Conservation (phyloP, 345 rosid genomes). For the Acer yangbiense region DNA sequence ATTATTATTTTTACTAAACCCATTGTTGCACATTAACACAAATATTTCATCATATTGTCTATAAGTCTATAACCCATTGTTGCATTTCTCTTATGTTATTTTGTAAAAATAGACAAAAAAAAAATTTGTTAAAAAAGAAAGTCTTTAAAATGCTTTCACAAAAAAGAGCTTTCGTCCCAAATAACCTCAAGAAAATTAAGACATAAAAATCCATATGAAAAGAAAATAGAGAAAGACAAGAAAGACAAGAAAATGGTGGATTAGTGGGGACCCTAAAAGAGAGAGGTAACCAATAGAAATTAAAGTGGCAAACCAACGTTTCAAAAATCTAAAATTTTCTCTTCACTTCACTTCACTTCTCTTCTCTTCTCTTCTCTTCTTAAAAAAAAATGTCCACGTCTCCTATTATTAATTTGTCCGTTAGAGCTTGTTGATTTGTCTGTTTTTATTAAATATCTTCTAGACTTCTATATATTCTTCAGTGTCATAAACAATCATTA, state of each 20-base stretch:
- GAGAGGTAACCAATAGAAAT: not conserved
- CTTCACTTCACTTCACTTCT: too few relatives aligned
- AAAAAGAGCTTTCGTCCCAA: not conserved
- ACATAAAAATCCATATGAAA: too few relatives aligned
- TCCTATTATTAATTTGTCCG: not conserved
- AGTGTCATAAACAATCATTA: not conserved
- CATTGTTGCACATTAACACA: too few relatives aligned
- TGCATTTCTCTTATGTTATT: too few relatives aligned
- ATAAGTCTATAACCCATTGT: too few relatives aligned
- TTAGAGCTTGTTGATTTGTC: not conserved
- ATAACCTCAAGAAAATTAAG: not conserved
- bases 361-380: not conserved
- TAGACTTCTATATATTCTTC: not conserved
- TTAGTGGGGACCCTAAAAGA: not conserved
- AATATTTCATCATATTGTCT: too few relatives aligned
- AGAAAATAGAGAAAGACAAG: not conserved
- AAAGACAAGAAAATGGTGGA: not conserved
- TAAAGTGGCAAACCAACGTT: slow-evolving; percentile 6
- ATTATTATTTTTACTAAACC: too few relatives aligned
- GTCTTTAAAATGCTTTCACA: not conserved
- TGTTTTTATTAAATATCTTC: not conserved
- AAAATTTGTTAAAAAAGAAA: too few relatives aligned
- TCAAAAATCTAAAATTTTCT: not conserved
- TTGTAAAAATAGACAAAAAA: too few relatives aligned
- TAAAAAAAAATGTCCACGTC: not conserved